Evolutionary conservation across 306 rosid genomes (phyloP).

Genomic region (Dalbergia oliveri): DNA sequence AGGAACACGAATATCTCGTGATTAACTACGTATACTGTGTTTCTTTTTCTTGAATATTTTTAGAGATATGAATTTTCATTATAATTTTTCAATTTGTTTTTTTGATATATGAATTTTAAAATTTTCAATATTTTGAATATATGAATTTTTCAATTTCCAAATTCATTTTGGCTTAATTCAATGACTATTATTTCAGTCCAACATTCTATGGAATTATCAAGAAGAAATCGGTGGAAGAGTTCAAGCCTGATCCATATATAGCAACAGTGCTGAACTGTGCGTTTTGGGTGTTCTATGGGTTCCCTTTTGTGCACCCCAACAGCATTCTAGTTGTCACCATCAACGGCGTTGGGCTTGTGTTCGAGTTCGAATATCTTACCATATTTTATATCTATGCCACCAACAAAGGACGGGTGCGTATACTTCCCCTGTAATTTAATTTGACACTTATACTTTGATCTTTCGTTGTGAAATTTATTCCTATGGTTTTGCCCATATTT

Average conservation of each 20-base stretch:
- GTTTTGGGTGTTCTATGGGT: neutral
- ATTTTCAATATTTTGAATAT: neutral
- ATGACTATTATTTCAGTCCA: slow-evolving; percentile 50
- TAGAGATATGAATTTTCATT: neutral
- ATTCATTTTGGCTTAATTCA: neutral
- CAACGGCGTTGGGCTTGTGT: slow-evolving; percentile 56
- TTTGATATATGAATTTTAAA: neutral
- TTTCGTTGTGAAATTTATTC: too few species aligned
- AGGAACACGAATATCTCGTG: too few species aligned
- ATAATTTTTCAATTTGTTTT: neutral
- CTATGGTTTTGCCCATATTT: too few species aligned
- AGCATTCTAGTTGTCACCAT: slow-evolving; percentile 64
- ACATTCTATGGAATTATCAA: slow-evolving; percentile 55
- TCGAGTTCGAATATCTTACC: slow-evolving; percentile 59
- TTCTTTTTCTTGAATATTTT: too few species aligned
- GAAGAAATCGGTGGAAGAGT: slow-evolving; percentile 62
- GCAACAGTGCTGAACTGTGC: slow-evolving; percentile 59
- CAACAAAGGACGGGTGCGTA: slow-evolving; percentile 55
- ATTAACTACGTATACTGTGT: too few species aligned
- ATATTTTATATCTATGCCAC: slow-evolving; percentile 49
- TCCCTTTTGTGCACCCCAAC: slow-evolving; percentile 63
- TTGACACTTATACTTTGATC: neutral
- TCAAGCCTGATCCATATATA: slow-evolving; percentile 60
- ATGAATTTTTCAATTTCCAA: neutral
- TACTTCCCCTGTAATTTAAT: neutral